A percentile compares a stretch with the other conserved stretches of the same genome.
These are phyloP conservation scores for Umbilicaria muhlenbergii DNA, from an alignment of 495 filamentous ascomycete species.

Conservation along the genomic window DNA sequence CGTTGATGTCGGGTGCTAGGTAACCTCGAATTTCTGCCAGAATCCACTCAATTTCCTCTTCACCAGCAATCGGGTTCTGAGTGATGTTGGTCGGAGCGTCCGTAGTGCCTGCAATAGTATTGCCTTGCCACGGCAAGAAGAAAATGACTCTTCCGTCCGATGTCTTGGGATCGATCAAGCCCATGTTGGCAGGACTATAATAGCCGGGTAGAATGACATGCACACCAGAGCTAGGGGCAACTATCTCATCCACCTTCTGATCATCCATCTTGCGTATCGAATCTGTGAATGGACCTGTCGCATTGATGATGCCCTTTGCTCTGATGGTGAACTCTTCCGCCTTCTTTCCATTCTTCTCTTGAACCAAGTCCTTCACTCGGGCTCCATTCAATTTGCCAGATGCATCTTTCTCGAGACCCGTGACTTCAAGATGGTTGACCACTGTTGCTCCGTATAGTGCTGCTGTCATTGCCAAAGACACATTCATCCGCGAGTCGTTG, in stretches of 20 bases:
- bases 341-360: constrained; percentile 36
- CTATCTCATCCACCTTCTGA: constrained; percentile 61
- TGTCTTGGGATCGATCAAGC: constrained; percentile 84
- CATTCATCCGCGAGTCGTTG: constrained; percentile 98
- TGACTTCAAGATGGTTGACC: constrained; percentile 88
- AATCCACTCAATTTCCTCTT: constrained; percentile 96
- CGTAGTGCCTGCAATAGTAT: constrained; percentile 95
- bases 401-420: constrained; percentile 61
- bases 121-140: constrained; percentile 98
- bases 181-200: constrained; percentile 91
- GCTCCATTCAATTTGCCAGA: constrained; percentile 71
- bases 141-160: constrained; percentile 97
- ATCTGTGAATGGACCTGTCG: constrained; percentile 92
- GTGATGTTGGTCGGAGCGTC: constrained; percentile 73
- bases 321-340: constrained; percentile 54
- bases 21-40: constrained; percentile 80
- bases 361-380: constrained; percentile 56
- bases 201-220: constrained; percentile 93
- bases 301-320: constrained; percentile 90
- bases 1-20: constrained; percentile 81
- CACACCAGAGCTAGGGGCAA: constrained; percentile 84
- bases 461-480: constrained; percentile 88
- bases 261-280: constrained; percentile 84
- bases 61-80: constrained; percentile 72
- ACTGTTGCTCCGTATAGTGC: constrained; percentile 87